phyloP scores from a whole-genome alignment of 352 stramenopile genomes.

The Ochromonadaceae sp. region DNA sequence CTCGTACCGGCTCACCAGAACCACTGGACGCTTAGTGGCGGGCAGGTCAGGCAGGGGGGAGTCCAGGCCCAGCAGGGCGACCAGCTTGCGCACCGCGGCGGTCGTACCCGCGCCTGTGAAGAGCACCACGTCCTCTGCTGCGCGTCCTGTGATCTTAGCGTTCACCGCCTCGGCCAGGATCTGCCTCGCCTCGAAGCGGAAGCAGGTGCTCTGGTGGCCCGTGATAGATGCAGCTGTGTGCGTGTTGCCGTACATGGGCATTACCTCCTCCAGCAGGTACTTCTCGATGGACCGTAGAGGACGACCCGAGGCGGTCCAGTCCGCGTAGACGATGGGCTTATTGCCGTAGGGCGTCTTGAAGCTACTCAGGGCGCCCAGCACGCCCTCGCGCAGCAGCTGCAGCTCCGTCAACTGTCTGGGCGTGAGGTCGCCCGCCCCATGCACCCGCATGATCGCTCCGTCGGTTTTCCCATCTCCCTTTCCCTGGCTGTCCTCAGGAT shows the following conservation, averaged over 20 bases:
- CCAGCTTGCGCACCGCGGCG: slow-evolving; percentile 54
- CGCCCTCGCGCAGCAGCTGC: no score
- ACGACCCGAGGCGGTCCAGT: slow-evolving; percentile 80
- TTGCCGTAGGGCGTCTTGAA: slow-evolving; percentile 40
- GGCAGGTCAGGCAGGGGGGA: not conserved
- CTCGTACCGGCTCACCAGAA: slow-evolving; percentile 81
- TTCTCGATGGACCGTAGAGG: slow-evolving; percentile 64
- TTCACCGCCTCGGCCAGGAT: slow-evolving; percentile 75
- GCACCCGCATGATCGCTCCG: no score
- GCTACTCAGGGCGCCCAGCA: not conserved
- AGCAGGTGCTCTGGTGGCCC: slow-evolving; percentile 67
- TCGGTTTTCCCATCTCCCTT: no score
- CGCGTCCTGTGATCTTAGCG: slow-evolving; percentile 61
- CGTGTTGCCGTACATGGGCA: slow-evolving; percentile 91
- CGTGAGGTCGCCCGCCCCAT: no score
- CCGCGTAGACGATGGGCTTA: slow-evolving; percentile 69
- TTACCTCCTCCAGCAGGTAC: slow-evolving; percentile 61
- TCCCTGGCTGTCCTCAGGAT: no score
- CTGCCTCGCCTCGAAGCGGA: slow-evolving; percentile 79
- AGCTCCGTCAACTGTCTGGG: no score
- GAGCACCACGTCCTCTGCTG: slow-evolving; percentile 76
- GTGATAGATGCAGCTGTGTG: slow-evolving; percentile 73
- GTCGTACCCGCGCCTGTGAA: slow-evolving; percentile 75
- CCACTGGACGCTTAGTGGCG: slow-evolving; percentile 48
- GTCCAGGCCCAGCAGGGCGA: slow-evolving; percentile 46